These are phyloP conservation scores for Brassica hybrid DNA, from an alignment of 441 rosid species.

Conservation along the genomic window DNA sequence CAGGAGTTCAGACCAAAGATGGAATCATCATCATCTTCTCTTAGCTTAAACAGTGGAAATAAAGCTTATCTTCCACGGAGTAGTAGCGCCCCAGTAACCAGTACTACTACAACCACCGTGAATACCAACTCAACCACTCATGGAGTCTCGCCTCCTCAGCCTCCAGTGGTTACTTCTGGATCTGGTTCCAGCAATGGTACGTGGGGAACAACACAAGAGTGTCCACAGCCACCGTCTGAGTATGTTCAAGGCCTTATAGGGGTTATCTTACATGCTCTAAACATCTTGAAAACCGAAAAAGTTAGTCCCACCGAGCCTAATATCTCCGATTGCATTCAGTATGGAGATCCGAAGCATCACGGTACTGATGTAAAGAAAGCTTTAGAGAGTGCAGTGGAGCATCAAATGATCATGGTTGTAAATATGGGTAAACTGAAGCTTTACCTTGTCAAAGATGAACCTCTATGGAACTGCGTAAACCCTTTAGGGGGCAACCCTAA, in stretches of 20 bases:
- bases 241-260: constrained; percentile 71
- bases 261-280: constrained; percentile 61
- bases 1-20: constrained; percentile 48
- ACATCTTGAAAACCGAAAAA: constrained; percentile 62
- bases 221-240: constrained; percentile 48
- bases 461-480: constrained; percentile 69
- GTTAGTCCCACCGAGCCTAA: constrained; percentile 65
- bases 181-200: constrained; percentile 42
- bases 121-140: constrained; percentile 45
- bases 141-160: constrained; percentile 42
- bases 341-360: constrained; percentile 60
- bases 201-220: constrained; percentile 55
- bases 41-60: constrained; percentile 42
- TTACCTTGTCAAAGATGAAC: constrained; percentile 58
- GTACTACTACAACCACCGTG: constrained; percentile 33
- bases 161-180: constrained; percentile 33
- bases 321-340: constrained; percentile 63
- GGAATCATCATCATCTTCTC: constrained; percentile 41
- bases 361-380: constrained; percentile 62
- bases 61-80: constrained; percentile 35
- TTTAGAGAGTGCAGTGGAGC: constrained; percentile 60
- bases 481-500: constrained; percentile 58
- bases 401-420: constrained; percentile 55
- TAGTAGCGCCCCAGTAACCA: constrained; percentile 42
- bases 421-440: constrained; percentile 54